Evolutionary conservation across 2,329 filamentous ascomycete species (phyloP), one percentile per base, ranked within the genome.

Genomic region (Monosporascus sp.): DNA sequence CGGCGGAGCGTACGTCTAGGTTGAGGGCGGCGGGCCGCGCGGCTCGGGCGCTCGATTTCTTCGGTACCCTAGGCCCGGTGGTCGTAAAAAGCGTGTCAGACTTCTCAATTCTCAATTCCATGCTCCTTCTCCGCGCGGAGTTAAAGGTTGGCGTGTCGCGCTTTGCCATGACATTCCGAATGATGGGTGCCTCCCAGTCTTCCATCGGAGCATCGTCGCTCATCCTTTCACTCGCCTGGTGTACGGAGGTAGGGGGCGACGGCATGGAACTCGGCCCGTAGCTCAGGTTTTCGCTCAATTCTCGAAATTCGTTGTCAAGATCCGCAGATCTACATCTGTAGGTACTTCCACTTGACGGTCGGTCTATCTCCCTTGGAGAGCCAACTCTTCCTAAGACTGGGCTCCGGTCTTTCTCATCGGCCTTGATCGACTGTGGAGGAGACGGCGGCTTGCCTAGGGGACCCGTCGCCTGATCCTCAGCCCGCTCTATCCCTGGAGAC

Each of bases 81-180:
- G 52, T 47, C 18, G 47, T 48, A 37, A 17, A 31, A 5, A 49
- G 41, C 20, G 25, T 50, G 25, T 57, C 59, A 5, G 47, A 53
- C 27, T 60, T 57, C 37, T 79, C 75, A 14, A 80, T 69, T 52
- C 74, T 73, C 68, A 77, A 75, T 4, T 74, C 73, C 51, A 81
- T 68, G 58, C 79, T 82, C 46, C 71, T 70, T 37, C 75, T 70
- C 20, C 73, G 70, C 2, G 76, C 70, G 0, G 72, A 69, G 55
- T 72, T 71, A 20, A 78, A 72, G 0, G 75, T 75, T 15, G 24
- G 14, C 20, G 43, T 84, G 93, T 82, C 77, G 35, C 78, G 75
- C 61, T 75, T 77, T 3, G 78, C 76, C n/a, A 63, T 58, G 0
- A 79, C 74, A 44, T 74, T 75, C 37, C 72, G 74, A 39, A 81